Evolutionary conservation across 202 grass and related monocot genomes (phyloP).

Genomic region (Thinopyrum obtusiflorum): DNA sequence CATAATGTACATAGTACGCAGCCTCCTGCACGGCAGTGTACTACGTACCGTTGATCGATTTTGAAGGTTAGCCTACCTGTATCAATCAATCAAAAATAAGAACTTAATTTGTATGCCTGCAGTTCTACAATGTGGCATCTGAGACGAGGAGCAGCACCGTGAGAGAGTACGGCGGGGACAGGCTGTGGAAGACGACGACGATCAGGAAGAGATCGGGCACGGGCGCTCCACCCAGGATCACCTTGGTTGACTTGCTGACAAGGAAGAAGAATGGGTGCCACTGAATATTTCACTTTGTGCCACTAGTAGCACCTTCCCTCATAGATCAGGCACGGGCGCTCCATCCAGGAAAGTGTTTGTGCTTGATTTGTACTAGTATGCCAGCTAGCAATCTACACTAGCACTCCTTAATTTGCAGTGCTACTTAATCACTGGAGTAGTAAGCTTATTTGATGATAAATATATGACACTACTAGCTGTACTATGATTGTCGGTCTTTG

Average conservation of each 20-base stretch:
- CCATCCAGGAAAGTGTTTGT: not conserved
- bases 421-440: not conserved
- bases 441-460: not conserved
- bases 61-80: not conserved
- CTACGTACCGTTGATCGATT: not conserved
- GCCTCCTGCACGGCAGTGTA: too few species aligned
- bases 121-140: constrained; percentile 10
- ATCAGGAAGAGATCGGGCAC: constrained; percentile 58
- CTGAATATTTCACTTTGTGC: too few species aligned
- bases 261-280: constrained; percentile 53
- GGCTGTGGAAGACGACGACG: constrained; percentile 36
- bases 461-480: not conserved
- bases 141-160: not conserved
- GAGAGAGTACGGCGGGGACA: not conserved
- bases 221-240: constrained; percentile 50
- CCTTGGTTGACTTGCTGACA: constrained; percentile 54
- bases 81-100: not conserved
- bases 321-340: not conserved
- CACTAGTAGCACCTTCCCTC: not conserved
- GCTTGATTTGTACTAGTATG: not conserved
- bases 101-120: not conserved
- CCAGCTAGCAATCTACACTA: not conserved
- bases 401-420: not conserved
- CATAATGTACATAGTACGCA: not conserved
- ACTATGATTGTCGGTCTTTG: not conserved